Base-by-base conservation (phyloP, 1,284 basidiomycete genomes). In the Cutaneotrichosporon cavernicola region DNA sequence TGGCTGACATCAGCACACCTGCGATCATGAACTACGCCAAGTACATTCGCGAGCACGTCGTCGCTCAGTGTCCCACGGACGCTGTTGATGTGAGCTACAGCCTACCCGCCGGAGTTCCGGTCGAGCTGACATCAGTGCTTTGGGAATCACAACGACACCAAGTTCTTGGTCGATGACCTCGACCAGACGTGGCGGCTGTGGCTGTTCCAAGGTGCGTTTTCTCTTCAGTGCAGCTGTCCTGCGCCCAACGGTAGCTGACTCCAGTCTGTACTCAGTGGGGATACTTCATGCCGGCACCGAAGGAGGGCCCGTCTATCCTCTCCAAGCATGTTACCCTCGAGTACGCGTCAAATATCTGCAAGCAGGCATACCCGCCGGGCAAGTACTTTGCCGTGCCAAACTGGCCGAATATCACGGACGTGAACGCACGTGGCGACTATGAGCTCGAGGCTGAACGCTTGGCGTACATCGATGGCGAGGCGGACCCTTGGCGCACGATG, bases 211-310 rank as follows among this genome's bases (percentile, higher is more conserved):
- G 74, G 76, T 77, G 43, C 21, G 72, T 60, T 4, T 8, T 14
- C 14, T 47, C 6, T 0, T 34, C 2, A 11, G 11, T 50, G 21
- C 22, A 21, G 21, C 49, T 49, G 14, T 10, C 13, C 7, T 30
- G 43, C 18, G 26, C 0, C 9, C 21, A 22, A 10, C 53, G 26
- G 14, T 1, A 26, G 30, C 64, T 69, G 55, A 63, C 31, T 5
- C 2, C 65, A 74, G 77, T 80, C 64, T 97, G 92, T 81, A 94
- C 90, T 0, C 87, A 95, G 74, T 97, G 94, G 93, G 95, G 94
- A 1, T 97, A 93, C 80, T 94, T 96, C 76, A 75, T 75, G 75
- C 72, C 73, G 18, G 76, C 77, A 10, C 78, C 79, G 5, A 61
- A 69, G 4, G 72, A 74, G 31, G 77, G 78, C 6, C 79, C 76